phyloP scores from a whole-genome alignment of 768 basidiomycete genomes.

The Serendipita sp. region DNA sequence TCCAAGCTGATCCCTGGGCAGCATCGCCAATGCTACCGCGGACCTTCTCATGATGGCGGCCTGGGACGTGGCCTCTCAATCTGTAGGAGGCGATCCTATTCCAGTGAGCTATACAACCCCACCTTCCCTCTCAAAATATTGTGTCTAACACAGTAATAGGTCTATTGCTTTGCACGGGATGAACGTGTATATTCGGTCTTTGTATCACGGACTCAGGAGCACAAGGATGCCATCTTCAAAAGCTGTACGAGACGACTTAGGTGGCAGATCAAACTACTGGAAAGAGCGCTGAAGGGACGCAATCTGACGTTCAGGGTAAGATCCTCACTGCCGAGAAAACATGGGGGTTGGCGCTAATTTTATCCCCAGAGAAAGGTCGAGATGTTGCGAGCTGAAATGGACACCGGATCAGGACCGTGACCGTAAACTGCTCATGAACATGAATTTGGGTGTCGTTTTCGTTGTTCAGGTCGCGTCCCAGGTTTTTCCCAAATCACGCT shows the following conservation, averaged over 20 bases:
- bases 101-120: slow-evolving; percentile 35
- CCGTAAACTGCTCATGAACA: too few species aligned
- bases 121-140: too few species aligned
- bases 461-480: slow-evolving; percentile 19
- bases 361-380: slow-evolving; percentile 43
- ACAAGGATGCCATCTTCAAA: slow-evolving; percentile 29
- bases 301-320: slow-evolving; percentile 49
- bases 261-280: slow-evolving; percentile 53
- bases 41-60: slow-evolving; percentile 71
- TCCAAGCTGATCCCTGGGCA: slow-evolving; percentile 17
- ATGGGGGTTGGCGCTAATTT: slow-evolving; percentile 9
- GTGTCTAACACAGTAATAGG: slow-evolving; percentile 24
- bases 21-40: slow-evolving; percentile 76
- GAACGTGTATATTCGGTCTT: slow-evolving; percentile 69
- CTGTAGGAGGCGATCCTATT: slow-evolving; percentile 45
- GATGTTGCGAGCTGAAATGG: slow-evolving; percentile 41
- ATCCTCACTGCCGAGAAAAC: slow-evolving; percentile 3
- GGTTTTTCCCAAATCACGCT: slow-evolving; percentile 26
- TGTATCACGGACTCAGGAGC: slow-evolving; percentile 23
- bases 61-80: slow-evolving; percentile 52
- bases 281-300: slow-evolving; percentile 49
- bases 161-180: slow-evolving; percentile 90
- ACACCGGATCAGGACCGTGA: slow-evolving; percentile 34
- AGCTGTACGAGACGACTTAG: slow-evolving; percentile 37
- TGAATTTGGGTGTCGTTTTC: too few species aligned